phyloP scores from a whole-genome alignment of 2,329 filamentous ascomycete genomes.

The Colletotrichum caudatum region DNA sequence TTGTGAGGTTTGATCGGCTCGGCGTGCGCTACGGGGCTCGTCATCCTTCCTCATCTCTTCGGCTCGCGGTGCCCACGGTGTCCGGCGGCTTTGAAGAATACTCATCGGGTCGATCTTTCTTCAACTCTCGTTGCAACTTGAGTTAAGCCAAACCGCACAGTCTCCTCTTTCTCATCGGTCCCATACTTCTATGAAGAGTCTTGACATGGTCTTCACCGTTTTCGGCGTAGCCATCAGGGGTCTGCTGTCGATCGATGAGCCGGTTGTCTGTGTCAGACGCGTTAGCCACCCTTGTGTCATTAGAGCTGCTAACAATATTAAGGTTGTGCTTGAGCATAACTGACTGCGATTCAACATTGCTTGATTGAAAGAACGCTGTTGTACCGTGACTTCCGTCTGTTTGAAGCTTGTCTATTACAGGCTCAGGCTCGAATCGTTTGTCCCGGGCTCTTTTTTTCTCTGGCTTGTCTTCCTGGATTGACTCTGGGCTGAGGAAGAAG shows the following conservation, averaged over 20 bases:
- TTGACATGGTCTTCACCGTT: conserved; percentile 11
- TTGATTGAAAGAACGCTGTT: not conserved
- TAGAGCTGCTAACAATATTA: not conserved
- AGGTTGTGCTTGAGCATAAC: conserved; percentile 8
- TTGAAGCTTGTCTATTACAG: not conserved
- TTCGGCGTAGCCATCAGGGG: not conserved
- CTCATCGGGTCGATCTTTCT: not conserved
- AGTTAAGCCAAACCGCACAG: conserved; percentile 1
- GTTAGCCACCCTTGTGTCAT: not conserved
- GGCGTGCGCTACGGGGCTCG: not conserved
- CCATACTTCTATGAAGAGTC: conserved; percentile 2
- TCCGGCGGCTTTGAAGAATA: not conserved
- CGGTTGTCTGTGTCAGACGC: not conserved
- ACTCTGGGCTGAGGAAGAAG: conserved; percentile 5
- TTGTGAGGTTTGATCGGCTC: no score
- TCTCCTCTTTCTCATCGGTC: conserved; percentile 4
- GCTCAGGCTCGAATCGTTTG: not conserved
- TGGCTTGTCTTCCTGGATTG: not conserved
- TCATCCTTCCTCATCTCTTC: not conserved
- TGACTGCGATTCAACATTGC: not conserved
- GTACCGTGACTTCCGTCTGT: no score
- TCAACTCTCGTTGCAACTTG: not conserved
- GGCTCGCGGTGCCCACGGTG: not conserved
- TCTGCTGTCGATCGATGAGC: not conserved
- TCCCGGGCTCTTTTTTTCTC: conserved; percentile 16